Base-by-base conservation (phyloP, 352 stramenopile genomes). In the Globisporangium solare region DNA sequence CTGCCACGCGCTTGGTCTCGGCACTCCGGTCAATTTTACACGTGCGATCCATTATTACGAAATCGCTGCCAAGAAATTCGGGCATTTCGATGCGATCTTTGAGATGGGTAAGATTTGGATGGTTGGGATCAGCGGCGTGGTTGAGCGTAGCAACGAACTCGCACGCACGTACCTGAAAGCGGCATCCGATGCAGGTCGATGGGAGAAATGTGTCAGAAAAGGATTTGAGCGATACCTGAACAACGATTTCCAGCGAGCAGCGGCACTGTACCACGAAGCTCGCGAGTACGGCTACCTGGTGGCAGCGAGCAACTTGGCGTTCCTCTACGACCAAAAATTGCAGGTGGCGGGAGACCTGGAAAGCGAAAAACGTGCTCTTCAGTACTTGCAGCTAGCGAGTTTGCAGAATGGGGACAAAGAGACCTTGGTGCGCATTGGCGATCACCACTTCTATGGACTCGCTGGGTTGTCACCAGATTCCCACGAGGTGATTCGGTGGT, bases 31-130 rank as follows among this genome's bases (percentile, higher is more conserved):
- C 2, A 93, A 93, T 45, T 32, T 81, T 7, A 79, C 62, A 39
- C 64, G 67, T 27, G 87, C 83, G 6, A 79, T 89, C 45, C 37
- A 74, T 6, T 89, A 74, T 37, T 94, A 90, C 49, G 60, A 76
- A 2, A 39, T 68, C 3, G 86, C 86, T 12, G 83, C 81, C 7
- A 63, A 51, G 8, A 73, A 77, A 52, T 95, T 96, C 68, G 87
- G 86, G 0, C 82, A 96, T 60, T 96, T 96, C 56, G 83, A 94
- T 55, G 70, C 84, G 43, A 79, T 94, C 43, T 76, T 86, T 37
- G 74, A 89, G 55, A 61, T 96, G 31, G 85, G 80, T 15, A 89
- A 85, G 59, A 51, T 86, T 17, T 68, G 69, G 41, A 69, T 81
- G 53, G 50, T 62, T 7, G 79, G 79, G 0, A 49, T 78, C 7